Percentiles rank a stretch among this genome's conserved stretches.
Conservation (phyloP, 2,329 filamentous ascomycete genomes). For the Tolypocladium tundrense region DNA sequence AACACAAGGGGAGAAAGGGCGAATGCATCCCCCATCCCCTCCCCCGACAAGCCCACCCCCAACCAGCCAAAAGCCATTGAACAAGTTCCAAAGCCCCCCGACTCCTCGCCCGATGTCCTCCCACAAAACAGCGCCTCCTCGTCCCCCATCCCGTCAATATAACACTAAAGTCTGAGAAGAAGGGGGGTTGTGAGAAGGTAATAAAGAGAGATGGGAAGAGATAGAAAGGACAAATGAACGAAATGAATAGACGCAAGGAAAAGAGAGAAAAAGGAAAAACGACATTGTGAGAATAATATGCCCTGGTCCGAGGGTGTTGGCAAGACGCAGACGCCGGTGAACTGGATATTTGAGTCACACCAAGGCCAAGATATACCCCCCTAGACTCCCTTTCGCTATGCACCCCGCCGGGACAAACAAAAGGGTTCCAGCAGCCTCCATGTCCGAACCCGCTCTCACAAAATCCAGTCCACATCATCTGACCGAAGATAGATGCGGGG, state of each 20-base stretch:
- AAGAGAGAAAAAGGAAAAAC: not conserved
- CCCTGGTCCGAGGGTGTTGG: not conserved
- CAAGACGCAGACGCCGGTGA: slow-evolving; percentile 13
- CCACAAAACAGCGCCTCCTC: not conserved
- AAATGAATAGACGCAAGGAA: not conserved
- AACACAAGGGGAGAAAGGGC: not conserved
- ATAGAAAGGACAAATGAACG: not conserved
- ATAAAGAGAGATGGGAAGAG: not conserved
- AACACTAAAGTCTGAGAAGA: not conserved
- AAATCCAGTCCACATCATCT: slow-evolving; percentile 9
- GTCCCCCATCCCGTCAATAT: not conserved
- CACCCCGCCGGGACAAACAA: slow-evolving; percentile 27
- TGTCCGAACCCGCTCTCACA: slow-evolving; percentile 9
- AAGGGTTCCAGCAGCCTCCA: slow-evolving; percentile 31
- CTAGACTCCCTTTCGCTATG: slow-evolving; percentile 34
- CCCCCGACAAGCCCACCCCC: not conserved
- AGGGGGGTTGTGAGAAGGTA: not conserved
- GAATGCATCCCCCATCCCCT: not conserved
- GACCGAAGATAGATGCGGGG: slow-evolving; percentile 6
- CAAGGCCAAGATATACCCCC: slow-evolving; percentile 27
- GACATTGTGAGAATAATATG: slow-evolving; percentile 2
- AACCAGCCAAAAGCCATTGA: slow-evolving; percentile 1
- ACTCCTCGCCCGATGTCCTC: slow-evolving; percentile 5
- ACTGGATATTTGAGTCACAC: slow-evolving; percentile 22
- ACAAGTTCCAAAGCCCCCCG: slow-evolving; percentile 3